Percentiles rank a stretch among this genome's conserved stretches.
Conservation (phyloP, 2,329 filamentous ascomycete genomes). For the Colletotrichum sp. region DNA sequence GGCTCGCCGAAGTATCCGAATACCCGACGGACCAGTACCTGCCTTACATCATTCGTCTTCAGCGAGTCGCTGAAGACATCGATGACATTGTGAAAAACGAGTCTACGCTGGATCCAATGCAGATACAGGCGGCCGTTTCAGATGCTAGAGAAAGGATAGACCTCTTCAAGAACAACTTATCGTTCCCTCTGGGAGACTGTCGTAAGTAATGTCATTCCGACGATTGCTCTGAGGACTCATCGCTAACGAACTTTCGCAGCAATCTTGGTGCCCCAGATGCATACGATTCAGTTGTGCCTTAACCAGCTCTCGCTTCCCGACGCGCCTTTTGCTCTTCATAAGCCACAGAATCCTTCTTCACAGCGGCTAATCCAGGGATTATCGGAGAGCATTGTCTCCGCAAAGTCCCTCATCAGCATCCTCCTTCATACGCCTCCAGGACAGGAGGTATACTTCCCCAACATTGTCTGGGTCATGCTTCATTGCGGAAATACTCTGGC, state of each 20-base stretch:
- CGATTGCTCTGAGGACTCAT: rapidly evolving
- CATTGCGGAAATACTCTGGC: constrained; percentile 33
- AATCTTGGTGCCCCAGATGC: constrained; percentile 28
- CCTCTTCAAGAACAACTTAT: constrained; percentile 25
- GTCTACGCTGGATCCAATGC: constrained; percentile 6
- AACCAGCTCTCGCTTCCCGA: constrained; percentile 30
- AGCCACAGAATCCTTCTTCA: constrained; percentile 24
- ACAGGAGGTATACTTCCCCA: constrained; percentile 30
- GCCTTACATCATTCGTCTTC: constrained; percentile 31
- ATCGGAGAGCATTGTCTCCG: constrained; percentile 32
- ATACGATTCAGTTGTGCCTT: constrained; percentile 32
- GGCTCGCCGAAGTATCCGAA: constrained; percentile 13
- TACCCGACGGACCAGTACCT: constrained; percentile 30
- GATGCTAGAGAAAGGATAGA: constrained; percentile 7
- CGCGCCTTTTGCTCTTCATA: constrained; percentile 27
- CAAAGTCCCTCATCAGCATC: constrained; percentile 31
- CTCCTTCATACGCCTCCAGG: constrained; percentile 29
- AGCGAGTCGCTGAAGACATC: constrained; percentile 32
- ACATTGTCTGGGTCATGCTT: constrained; percentile 34
- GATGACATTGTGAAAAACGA: constrained; percentile 28
- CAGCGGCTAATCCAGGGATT: constrained; percentile 28
- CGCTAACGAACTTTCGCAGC: constrained; percentile 18
- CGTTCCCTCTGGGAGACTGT: constrained; percentile 32
- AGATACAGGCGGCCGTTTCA: constrained; percentile 11
- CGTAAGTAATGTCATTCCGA: constrained; percentile 21